Percentiles rank a stretch among this genome's conserved stretches.
These are phyloP conservation scores for Fusarium ambrosium DNA, from an alignment of 2,329 filamentous ascomycete genomes.

Conservation along the genomic window DNA sequence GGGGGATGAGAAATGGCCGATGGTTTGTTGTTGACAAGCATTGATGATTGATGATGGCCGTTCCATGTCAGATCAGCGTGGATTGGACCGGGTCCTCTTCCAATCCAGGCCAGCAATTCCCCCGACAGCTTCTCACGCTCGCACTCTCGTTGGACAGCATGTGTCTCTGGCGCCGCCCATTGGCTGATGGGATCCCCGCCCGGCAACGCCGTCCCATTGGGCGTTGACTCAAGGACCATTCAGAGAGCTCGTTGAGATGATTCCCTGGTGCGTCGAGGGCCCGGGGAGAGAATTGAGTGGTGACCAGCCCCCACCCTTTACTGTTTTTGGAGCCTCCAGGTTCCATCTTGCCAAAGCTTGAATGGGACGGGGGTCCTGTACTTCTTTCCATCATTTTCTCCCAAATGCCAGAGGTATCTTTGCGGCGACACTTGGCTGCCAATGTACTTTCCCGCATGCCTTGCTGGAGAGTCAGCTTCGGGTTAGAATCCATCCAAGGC, in stretches of 20 bases:
- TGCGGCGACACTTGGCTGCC: constrained; percentile 35
- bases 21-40: constrained; percentile 24
- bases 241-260: constrained; percentile 6
- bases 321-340: constrained; percentile 20
- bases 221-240: constrained; percentile 17
- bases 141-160: constrained; percentile 30
- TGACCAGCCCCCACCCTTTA: constrained; percentile 22
- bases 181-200: constrained; percentile 17
- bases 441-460: constrained; percentile 25
- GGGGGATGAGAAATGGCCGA: constrained; percentile 5
- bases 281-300: constrained; percentile 9
- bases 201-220: constrained; percentile 30
- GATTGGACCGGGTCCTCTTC: constrained; percentile 15
- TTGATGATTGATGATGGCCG: constrained; percentile 17
- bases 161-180: constrained; percentile 13
- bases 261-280: constrained; percentile 20
- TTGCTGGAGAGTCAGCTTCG: constrained; percentile 5
- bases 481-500: constrained; percentile 16
- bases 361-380: constrained; percentile 21
- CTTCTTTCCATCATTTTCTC: constrained; percentile 21
- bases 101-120: constrained; percentile 20
- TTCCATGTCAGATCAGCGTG: constrained; percentile 39
- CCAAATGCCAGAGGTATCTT: constrained; percentile 36
- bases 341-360: constrained; percentile 36
- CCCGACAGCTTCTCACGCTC: constrained; percentile 18